Evolutionary conservation across 768 basidiomycete species (phyloP).

Genomic region (Asterophora parasitica): DNA sequence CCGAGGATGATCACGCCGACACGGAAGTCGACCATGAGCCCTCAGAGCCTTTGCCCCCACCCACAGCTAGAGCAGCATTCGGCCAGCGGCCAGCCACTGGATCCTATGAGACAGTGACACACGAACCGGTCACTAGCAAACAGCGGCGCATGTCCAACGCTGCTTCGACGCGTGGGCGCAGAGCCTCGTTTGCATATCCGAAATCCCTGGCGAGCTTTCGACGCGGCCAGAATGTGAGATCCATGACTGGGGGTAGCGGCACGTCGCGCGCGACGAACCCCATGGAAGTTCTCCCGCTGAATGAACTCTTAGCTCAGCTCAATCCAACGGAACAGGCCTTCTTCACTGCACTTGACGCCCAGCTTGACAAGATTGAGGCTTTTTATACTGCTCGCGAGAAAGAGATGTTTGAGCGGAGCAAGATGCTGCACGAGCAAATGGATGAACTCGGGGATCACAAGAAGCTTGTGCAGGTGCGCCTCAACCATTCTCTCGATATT

Average conservation of each 20-base stretch:
- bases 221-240: neutral
- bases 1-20: neutral
- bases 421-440: slow-evolving; percentile 61
- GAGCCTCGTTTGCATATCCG: neutral
- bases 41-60: neutral
- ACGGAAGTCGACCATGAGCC: neutral
- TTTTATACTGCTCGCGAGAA: slow-evolving; percentile 77
- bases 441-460: slow-evolving; percentile 70
- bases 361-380: slow-evolving; percentile 79
- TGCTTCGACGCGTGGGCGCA: neutral
- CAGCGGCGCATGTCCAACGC: neutral
- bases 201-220: slow-evolving; percentile 1
- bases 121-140: neutral
- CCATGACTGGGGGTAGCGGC: neutral
- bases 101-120: neutral
- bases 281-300: slow-evolving; percentile 33
- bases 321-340: slow-evolving; percentile 63
- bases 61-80: neutral
- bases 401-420: slow-evolving; percentile 47
- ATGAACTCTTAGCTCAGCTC: slow-evolving; percentile 49
- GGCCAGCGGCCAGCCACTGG: neutral
- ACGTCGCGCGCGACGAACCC: slow-evolving; percentile 15
- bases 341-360: slow-evolving; percentile 69
- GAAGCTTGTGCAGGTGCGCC: slow-evolving; percentile 48
- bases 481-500: neutral